Evolutionary conservation across 2,329 filamentous ascomycete species (phyloP).

Genomic region (Akanthomyces muscarius): DNA sequence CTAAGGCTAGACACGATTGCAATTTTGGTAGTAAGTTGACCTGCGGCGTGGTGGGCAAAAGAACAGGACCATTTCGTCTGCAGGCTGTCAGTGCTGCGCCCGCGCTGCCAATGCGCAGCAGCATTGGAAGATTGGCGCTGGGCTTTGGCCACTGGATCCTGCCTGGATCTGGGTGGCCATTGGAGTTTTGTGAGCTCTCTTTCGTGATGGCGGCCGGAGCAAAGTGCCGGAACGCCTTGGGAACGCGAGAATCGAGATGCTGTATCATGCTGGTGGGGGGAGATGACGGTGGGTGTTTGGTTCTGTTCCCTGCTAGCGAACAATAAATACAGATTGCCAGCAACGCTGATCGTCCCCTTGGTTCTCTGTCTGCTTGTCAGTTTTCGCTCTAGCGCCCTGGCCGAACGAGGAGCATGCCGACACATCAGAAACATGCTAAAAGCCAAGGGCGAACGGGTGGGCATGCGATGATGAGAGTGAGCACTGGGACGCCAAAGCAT

Average conservation of each 20-base stretch:
- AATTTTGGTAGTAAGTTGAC: background rate
- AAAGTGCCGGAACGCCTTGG: too few species aligned
- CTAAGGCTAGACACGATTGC: background rate
- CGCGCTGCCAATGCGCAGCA: background rate
- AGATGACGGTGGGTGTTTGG: background rate
- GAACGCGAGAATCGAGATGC: too few species aligned
- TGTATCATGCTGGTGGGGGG: background rate
- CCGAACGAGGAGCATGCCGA: background rate
- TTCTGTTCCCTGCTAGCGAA: background rate
- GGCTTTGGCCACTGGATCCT: background rate
- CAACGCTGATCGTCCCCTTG: background rate
- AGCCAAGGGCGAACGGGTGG: background rate
- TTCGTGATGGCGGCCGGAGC: too few species aligned
- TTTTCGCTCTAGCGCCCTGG: background rate
- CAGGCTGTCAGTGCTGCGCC: background rate
- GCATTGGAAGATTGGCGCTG: slow-evolving; percentile 1
- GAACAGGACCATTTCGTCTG: too few species aligned
- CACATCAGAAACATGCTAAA: background rate
- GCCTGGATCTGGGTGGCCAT: background rate
- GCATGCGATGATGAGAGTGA: background rate
- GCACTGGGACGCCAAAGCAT: background rate
- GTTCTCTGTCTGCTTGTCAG: background rate
- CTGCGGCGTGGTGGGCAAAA: too few species aligned
- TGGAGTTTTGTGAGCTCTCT: background rate
- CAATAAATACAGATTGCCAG: too few species aligned